These are phyloP conservation scores for Leccinum pachyderme DNA, from an alignment of 1,284 basidiomycete genomes.

Conservation along the genomic window DNA sequence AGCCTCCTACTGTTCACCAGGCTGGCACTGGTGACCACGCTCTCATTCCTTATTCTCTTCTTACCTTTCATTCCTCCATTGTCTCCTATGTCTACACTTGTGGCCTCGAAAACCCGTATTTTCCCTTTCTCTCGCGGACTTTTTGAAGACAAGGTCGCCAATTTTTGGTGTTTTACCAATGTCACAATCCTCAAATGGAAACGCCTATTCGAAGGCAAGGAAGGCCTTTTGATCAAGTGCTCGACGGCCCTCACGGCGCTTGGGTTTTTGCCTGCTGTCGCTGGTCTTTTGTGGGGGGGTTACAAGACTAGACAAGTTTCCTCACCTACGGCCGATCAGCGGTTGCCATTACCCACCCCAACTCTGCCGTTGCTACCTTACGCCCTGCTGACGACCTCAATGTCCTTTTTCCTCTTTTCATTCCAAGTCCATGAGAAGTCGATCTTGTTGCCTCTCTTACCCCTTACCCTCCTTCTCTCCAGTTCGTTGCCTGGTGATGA, in stretches of 20 bases:
- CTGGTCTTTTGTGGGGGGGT: constrained; percentile 51
- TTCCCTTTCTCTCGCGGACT: constrained; percentile 90
- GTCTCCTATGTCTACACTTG: constrained; percentile 39
- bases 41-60: constrained; percentile 68
- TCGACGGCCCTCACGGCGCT: constrained; percentile 60
- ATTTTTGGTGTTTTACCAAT: constrained; percentile 94
- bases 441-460: constrained; percentile 84
- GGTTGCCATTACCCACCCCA: constrained; percentile 36
- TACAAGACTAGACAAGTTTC: constrained; percentile 36
- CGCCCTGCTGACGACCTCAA: constrained; percentile 68
- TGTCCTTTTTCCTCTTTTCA: constrained; percentile 94
- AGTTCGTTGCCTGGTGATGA: constrained; percentile 58
- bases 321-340: constrained; percentile 9
- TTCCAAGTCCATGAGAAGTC: constrained; percentile 97
- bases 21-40: constrained; percentile 57
- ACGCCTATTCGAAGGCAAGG: constrained; percentile 42
- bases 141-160: constrained; percentile 96
- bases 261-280: constrained; percentile 62
- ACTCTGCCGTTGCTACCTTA: constrained; percentile 66
- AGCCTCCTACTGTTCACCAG: constrained; percentile 67
- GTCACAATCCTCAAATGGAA: constrained; percentile 80
- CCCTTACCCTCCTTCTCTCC: constrained; percentile 77
- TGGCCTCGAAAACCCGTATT: constrained; percentile 76
- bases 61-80: constrained; percentile 39
- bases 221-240: constrained; percentile 49